Evolutionary conservation across 2,329 filamentous ascomycete genomes (phyloP).

Genomic region (Monosporascus sp.): DNA sequence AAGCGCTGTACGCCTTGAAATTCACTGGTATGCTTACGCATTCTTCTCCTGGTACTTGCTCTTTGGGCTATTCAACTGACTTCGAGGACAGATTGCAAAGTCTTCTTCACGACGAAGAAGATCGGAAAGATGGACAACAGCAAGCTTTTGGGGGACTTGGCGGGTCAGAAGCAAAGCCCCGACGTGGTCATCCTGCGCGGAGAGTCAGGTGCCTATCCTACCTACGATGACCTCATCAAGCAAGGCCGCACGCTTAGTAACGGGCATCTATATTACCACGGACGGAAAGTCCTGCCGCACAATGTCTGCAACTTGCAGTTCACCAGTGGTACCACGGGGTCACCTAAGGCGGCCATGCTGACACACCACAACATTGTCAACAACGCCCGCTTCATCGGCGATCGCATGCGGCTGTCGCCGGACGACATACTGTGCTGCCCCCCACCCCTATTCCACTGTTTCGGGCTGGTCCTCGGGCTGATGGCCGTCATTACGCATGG

Average conservation of each 20-base stretch:
- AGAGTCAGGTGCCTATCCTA: slow-evolving; percentile 47
- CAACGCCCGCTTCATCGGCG: slow-evolving; percentile 66
- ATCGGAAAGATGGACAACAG: slow-evolving; percentile 64
- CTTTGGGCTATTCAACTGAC: neutral
- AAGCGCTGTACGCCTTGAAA: slow-evolving; percentile 65
- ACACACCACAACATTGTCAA: slow-evolving; percentile 63
- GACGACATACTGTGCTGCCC: slow-evolving; percentile 73
- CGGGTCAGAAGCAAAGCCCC: slow-evolving; percentile 37
- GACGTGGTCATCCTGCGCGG: slow-evolving; percentile 59
- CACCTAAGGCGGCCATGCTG: slow-evolving; percentile 70
- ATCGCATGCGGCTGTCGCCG: slow-evolving; percentile 64
- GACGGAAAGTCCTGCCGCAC: slow-evolving; percentile 53
- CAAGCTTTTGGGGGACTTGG: slow-evolving; percentile 51
- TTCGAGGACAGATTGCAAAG: slow-evolving; percentile 54
- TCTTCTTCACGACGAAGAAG: slow-evolving; percentile 66
- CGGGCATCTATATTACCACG: slow-evolving; percentile 46
- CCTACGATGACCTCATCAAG: slow-evolving; percentile 54
- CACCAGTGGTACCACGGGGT: slow-evolving; percentile 69
- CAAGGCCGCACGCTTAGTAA: slow-evolving; percentile 44
- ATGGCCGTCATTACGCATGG: slow-evolving; percentile 70
- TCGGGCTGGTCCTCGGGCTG: slow-evolving; percentile 72
- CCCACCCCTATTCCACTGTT: slow-evolving; percentile 81
- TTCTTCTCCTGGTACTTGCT: slow-evolving; percentile 8
- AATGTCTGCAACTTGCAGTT: slow-evolving; percentile 72
- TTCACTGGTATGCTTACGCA: slow-evolving; percentile 52